A percentile compares a stretch with the other conserved stretches of the same genome.
These are phyloP conservation scores for Oehlia diaphana DNA, from an alignment of 192 early-diverging fungal genomes.

Conservation along the genomic window DNA sequence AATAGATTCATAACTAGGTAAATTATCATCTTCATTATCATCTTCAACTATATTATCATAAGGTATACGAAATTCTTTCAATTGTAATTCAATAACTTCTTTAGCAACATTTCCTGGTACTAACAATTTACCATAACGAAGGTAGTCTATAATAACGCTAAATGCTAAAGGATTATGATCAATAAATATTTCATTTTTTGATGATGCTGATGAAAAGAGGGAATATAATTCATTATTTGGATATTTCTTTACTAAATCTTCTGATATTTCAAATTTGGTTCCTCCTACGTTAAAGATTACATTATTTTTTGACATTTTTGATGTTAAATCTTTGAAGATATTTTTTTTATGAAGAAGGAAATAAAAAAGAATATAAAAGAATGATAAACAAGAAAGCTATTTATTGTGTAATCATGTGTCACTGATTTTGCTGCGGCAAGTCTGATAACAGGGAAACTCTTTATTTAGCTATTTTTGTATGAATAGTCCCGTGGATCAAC, in stretches of 20 bases:
- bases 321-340: not conserved
- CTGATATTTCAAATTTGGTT: constrained; percentile 14
- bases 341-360: no score
- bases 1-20: constrained; percentile 2
- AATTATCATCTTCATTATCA: not conserved
- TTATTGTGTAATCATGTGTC: no score
- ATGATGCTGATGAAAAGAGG: not conserved
- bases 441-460: no score
- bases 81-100: constrained; percentile 15
- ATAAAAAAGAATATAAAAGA: not conserved
- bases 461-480: no score
- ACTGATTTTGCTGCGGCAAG: no score
- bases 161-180: constrained; percentile 23
- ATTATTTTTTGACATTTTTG: not conserved
- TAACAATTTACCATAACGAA: not conserved
- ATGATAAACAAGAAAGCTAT: not conserved
- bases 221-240: not conserved
- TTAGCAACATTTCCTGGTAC: constrained; percentile 8
- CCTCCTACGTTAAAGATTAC: constrained; percentile 19
- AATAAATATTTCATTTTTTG: constrained; percentile 18
- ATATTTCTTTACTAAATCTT: not conserved
- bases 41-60: not conserved
- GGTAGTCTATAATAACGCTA: constrained; percentile 9
- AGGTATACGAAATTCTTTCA: constrained; percentile 21
- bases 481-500: no score